Percentiles rank a stretch among this genome's conserved stretches.
These are phyloP conservation scores for Canariomyces notabilis DNA, from an alignment of 2,329 filamentous ascomycete genomes.

Conservation along the genomic window DNA sequence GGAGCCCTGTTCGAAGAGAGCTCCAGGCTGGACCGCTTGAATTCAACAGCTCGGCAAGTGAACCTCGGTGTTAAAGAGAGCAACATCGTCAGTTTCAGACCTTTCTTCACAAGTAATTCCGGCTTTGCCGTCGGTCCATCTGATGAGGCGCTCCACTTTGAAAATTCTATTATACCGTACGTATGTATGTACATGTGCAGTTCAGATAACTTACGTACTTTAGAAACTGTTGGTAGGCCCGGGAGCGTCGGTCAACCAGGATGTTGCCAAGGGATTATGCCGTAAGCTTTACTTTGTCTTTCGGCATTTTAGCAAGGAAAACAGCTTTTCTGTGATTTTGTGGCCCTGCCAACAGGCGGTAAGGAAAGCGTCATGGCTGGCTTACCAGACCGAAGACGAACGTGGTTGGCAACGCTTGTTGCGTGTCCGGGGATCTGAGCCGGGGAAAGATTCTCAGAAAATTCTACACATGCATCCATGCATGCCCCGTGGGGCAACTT, in stretches of 20 bases:
- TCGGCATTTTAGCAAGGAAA: neutral
- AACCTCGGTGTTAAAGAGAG: neutral
- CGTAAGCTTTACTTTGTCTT: neutral
- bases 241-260: neutral
- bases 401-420: neutral
- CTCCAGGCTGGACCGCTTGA: too few relatives aligned
- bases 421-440: neutral
- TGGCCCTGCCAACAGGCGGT: neutral
- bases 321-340: neutral
- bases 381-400: neutral
- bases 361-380: neutral
- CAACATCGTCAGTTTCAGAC: too few relatives aligned
- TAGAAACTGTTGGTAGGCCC: too few relatives aligned
- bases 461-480: too few relatives aligned
- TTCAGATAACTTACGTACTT: too few relatives aligned
- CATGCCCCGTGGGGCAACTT: conserved; percentile 19
- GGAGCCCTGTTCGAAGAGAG: neutral
- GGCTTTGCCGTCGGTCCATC: neutral
- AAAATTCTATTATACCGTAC: too few relatives aligned
- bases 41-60: neutral
- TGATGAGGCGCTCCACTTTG: too few relatives aligned
- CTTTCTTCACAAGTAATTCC: too few relatives aligned
- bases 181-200: too few relatives aligned
- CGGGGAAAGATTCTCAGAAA: conserved; percentile 11
- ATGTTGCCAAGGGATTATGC: neutral